Conservation (phyloP, 1,139 yeast genomes). For the Yamadazyma sp. region DNA sequence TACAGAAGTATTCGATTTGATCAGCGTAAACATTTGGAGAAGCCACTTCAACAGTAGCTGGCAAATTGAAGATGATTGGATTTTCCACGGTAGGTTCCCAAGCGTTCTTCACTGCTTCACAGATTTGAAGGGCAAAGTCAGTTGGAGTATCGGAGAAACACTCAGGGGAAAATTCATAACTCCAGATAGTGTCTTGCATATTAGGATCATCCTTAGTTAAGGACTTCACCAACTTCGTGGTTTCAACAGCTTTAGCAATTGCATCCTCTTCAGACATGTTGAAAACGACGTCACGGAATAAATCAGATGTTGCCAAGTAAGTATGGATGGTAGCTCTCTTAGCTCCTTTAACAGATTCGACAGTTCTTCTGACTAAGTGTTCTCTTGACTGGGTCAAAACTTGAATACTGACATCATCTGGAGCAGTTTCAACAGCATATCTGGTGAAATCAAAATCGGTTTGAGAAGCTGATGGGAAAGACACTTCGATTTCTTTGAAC, state of each 20-base stretch:
- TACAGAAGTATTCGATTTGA: conserved; percentile 88
- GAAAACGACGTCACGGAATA: conserved; percentile 89
- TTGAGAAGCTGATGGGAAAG: conserved; percentile 95
- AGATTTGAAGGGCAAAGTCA: conserved; percentile 78
- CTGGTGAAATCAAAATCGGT: conserved; percentile 95
- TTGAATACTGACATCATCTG: conserved; percentile 89
- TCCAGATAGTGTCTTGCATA: conserved; percentile 76
- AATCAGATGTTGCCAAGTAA: conserved; percentile 88
- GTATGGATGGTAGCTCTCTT: conserved; percentile 88
- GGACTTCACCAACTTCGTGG: conserved; percentile 74
- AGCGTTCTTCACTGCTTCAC: conserved; percentile 93
- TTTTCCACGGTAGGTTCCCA: conserved; percentile 85
- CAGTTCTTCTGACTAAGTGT: conserved; percentile 83
- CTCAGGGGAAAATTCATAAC: conserved; percentile 93
- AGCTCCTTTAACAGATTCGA: conserved; percentile 87
- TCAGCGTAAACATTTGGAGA: conserved; percentile 96
- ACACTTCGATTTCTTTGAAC: conserved; percentile 94
- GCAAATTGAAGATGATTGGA: conserved; percentile 92
- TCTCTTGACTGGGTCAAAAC: conserved; percentile 92
- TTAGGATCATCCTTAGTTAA: conserved; percentile 87
- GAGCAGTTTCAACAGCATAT: conserved; percentile 88
- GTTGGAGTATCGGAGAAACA: conserved; percentile 88
- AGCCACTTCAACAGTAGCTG: conserved; percentile 97
- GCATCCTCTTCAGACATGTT: conserved; percentile 82
- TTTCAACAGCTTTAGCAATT: conserved; percentile 74